Conservation (phyloP, 169 alveolate species). For the Plasmodium knowlesi region DNA sequence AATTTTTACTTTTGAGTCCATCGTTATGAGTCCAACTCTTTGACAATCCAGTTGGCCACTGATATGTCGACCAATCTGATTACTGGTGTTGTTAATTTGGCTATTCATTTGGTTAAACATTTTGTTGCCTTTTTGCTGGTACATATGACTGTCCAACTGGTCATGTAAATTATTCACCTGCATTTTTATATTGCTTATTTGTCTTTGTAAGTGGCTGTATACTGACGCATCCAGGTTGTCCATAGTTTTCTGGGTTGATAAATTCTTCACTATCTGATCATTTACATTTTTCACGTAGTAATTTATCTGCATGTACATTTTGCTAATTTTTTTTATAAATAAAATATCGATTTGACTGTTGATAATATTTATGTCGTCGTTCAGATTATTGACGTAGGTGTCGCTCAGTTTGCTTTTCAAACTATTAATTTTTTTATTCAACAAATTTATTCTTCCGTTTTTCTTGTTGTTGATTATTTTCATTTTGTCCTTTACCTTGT, state of each 20-base stretch:
- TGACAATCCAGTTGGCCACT: not conserved
- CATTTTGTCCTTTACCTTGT: conserved; percentile 7
- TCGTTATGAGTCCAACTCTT: not conserved
- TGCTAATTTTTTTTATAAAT: conserved; percentile 31
- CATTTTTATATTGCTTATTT: conserved; percentile 22
- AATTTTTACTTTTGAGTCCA: not conserved
- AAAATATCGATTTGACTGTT: conserved; percentile 28
- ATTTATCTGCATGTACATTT: conserved; percentile 27
- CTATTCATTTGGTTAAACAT: conserved; percentile 27
- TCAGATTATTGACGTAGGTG: conserved; percentile 10
- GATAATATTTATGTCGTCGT: conserved; percentile 16
- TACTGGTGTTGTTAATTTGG: conserved; percentile 23
- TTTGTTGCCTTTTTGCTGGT: conserved; percentile 20
- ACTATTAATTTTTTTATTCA: conserved; percentile 31
- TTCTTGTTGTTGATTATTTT: conserved; percentile 18
- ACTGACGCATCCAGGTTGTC: not conserved
- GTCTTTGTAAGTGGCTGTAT: not conserved
- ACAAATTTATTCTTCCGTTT: conserved; percentile 11
- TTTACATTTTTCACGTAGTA: not conserved
- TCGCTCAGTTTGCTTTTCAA: conserved; percentile 2
- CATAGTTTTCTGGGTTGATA: not conserved
- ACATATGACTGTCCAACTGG: conserved; percentile 16
- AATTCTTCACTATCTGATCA: not conserved
- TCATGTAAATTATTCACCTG: conserved; percentile 20
- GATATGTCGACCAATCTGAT: not conserved